Base-by-base conservation (phyloP, 768 basidiomycete genomes). In the Tephrocybe sp. region DNA sequence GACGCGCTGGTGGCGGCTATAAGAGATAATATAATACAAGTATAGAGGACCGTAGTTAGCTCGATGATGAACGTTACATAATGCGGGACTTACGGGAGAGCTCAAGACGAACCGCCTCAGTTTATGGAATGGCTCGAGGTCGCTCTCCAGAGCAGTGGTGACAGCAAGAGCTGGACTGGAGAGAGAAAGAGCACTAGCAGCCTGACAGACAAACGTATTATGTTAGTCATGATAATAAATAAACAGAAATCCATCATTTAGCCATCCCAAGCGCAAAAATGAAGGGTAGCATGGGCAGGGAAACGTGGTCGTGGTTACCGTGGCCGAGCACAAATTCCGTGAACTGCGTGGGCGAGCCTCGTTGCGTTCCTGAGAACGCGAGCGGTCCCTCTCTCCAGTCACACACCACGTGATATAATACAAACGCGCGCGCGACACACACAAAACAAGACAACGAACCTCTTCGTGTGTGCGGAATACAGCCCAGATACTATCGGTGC, bases 401-500 rank as follows among this genome's bases (percentile, higher is more conserved):
- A 55, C n/a, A n/a, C 52, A 44, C 19, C 63, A 67, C 65, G 65
- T 65, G 64, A 65, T 59, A 43, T 34, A 40, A 51, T 28, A n/a
- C n/a, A n/a, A n/a, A n/a, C n/a, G n/a, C n/a, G n/a, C 27, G 12
- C 28, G 22, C 4, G 46, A 53, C 31, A 21, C 7, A 15, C 13
- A 35, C 51, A 40, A 11, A 31, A 28, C 40, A 36, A 40, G 35
- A 15, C 31, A 46, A 65, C 83, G 59, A 52, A 86, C 84, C 71
- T 86, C 82, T 60, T 79, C 76, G 54, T 86, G 85, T 0, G 77
- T 75, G 52, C 64, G 64, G 64, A 84, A 84, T 8, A 85, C 76
- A 1, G 77, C 74, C 80, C 79, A 86, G 9, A 80, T 66, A 12
- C 70, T 68, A 39, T 75, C 69, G 38, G 44, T 56, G 49, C 27